phyloP scores from a whole-genome alignment of 208 protist genomes.

The Histomonas meleagridis region DNA sequence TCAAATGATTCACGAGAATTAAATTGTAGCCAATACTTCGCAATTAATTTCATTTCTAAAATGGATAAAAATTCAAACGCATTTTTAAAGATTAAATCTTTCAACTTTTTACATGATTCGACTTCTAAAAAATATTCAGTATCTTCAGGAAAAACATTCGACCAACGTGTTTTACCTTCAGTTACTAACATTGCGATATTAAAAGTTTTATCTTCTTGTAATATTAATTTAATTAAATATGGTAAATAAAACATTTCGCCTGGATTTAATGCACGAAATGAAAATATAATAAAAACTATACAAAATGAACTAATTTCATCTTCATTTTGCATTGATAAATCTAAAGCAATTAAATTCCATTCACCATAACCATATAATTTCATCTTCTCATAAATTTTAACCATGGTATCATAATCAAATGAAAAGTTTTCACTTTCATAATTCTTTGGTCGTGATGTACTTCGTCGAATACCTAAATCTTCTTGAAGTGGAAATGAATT shows the following conservation, averaged over 20 bases:
- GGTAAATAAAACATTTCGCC: background rate
- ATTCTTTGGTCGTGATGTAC: background rate
- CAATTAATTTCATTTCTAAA: background rate
- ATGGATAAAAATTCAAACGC: background rate
- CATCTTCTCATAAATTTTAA: background rate
- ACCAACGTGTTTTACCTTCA: background rate
- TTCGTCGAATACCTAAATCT: background rate
- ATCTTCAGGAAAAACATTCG: background rate
- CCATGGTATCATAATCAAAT: background rate
- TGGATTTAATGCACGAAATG: background rate
- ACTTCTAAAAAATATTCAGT: background rate
- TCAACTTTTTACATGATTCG: background rate
- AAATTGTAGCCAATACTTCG: background rate
- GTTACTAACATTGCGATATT: background rate
- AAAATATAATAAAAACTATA: background rate
- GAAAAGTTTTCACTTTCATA: background rate
- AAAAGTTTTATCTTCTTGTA: background rate
- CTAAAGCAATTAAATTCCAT: background rate
- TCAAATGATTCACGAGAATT: background rate
- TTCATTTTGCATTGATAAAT: background rate
- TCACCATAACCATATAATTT: background rate
- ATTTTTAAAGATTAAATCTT: background rate
- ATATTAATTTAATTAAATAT: background rate
- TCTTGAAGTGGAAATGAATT: background rate
- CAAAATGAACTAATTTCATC: background rate